These are phyloP conservation scores for Microstegium vimineum DNA, from an alignment of 176 grass and related monocot species.

Conservation along the genomic window DNA sequence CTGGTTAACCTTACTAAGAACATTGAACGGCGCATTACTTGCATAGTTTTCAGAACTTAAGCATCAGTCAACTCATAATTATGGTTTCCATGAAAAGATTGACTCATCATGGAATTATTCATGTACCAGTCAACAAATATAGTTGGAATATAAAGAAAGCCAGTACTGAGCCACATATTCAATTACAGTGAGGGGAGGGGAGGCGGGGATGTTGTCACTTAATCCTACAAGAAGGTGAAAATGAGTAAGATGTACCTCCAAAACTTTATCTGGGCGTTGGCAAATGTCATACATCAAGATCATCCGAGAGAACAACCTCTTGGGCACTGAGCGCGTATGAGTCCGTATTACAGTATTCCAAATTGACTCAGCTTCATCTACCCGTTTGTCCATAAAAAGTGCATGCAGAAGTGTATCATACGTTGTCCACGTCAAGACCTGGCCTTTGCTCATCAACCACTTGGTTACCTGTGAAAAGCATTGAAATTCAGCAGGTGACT, in stretches of 20 bases:
- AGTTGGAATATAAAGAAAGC: background rate
- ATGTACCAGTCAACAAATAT: slow-evolving; percentile 1
- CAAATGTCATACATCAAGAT: slow-evolving; percentile 60
- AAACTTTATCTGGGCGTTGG: slow-evolving; percentile 60
- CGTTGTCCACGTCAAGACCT: slow-evolving; percentile 75
- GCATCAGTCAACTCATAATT: background rate
- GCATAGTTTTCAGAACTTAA: background rate
- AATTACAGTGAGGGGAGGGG: background rate
- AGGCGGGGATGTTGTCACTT: background rate
- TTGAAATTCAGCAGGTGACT: background rate
- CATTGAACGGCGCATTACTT: background rate
- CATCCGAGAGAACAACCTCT: slow-evolving; percentile 78
- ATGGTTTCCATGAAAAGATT: background rate
- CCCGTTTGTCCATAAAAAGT: slow-evolving; percentile 74
- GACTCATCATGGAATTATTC: background rate
- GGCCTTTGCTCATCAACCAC: slow-evolving; percentile 93
- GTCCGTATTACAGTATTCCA: slow-evolving; percentile 61
- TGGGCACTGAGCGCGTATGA: slow-evolving; percentile 70
- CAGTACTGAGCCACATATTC: background rate
- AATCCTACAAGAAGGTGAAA: slow-evolving; percentile 9
- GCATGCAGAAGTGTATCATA: slow-evolving; percentile 70
- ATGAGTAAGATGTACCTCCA: slow-evolving; percentile 51
- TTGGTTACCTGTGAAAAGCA: slow-evolving; percentile 60
- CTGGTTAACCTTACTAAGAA: background rate
- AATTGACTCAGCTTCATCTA: slow-evolving; percentile 64